Conservation (phyloP, 1,284 basidiomycete genomes). For the Naganishia sp. region DNA sequence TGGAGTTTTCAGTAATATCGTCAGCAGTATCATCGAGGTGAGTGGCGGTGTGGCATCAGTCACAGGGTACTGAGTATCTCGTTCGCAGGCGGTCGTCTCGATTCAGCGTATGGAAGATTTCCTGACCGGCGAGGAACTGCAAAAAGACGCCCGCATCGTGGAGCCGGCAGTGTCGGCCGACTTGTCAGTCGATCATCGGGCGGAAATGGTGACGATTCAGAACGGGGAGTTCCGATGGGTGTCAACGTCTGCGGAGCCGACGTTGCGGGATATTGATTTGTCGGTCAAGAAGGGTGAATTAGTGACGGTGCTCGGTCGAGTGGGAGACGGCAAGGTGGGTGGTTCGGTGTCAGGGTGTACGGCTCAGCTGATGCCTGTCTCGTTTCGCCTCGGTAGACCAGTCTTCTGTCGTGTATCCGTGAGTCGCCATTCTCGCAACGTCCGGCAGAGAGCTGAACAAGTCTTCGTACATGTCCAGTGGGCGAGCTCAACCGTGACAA, state of each 20-base stretch:
- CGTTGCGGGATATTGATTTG: slow-evolving; percentile 74
- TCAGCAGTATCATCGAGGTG: slow-evolving; percentile 53
- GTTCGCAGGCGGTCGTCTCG: slow-evolving; percentile 72
- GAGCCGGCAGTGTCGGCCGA: slow-evolving; percentile 43
- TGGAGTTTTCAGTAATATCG: slow-evolving; percentile 62
- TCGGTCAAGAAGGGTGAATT: slow-evolving; percentile 81
- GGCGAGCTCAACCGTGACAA: slow-evolving; percentile 83
- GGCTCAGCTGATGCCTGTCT: background rate
- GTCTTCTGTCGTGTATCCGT: slow-evolving; percentile 60
- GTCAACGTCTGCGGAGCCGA: slow-evolving; percentile 58
- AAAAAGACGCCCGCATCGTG: slow-evolving; percentile 67
- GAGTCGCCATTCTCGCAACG: background rate
- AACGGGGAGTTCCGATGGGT: slow-evolving; percentile 80
- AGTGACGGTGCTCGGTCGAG: slow-evolving; percentile 80
- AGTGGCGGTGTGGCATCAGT: background rate
- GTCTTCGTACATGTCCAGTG: slow-evolving; percentile 57
- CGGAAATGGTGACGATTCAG: slow-evolving; percentile 70
- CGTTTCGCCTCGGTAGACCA: slow-evolving; percentile 57
- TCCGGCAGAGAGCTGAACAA: background rate
- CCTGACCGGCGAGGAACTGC: slow-evolving; percentile 76
- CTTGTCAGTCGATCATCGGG: slow-evolving; percentile 60
- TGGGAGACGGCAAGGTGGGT: slow-evolving; percentile 83
- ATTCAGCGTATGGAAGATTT: slow-evolving; percentile 77
- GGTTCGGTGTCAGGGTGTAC: background rate
- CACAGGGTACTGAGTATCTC: slow-evolving; percentile 33